A percentile compares a stretch with the other conserved stretches of the same genome.
These are phyloP conservation scores for Blakeslea trispora DNA, from an alignment of 371 early-diverging fungal genomes.

Conservation along the genomic window DNA sequence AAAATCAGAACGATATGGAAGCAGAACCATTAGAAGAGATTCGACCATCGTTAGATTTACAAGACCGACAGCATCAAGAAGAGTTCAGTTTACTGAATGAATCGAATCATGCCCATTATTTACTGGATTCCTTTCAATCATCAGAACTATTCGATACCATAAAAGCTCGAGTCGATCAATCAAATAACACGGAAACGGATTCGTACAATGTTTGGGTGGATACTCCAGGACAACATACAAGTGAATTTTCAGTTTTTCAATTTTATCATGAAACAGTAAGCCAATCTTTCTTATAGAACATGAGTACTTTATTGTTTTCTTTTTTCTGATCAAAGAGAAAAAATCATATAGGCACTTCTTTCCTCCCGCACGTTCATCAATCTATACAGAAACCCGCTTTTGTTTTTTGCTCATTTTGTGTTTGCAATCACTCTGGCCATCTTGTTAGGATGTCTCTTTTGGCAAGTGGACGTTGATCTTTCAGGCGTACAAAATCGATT, in stretches of 20 bases:
- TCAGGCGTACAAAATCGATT: slow-evolving; percentile 84
- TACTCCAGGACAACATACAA: slow-evolving; percentile 62
- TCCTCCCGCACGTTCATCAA: slow-evolving; percentile 53
- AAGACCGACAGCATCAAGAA: neutral
- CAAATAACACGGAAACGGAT: neutral
- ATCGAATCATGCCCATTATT: slow-evolving; percentile 42
- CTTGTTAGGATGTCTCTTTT: slow-evolving; percentile 77
- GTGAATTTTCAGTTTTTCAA: slow-evolving; percentile 62
- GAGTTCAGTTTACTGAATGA: slow-evolving; percentile 31
- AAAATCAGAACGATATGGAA: neutral
- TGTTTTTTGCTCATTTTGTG: slow-evolving; percentile 45
- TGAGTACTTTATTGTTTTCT: neutral
- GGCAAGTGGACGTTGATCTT: slow-evolving; percentile 76
- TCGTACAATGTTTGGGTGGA: slow-evolving; percentile 32
- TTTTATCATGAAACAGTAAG: slow-evolving; percentile 59
- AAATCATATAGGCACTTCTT: slow-evolving; percentile 25
- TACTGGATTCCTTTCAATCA: slow-evolving; percentile 37
- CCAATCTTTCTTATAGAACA: no score
- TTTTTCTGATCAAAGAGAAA: no score
- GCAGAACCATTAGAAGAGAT: slow-evolving; percentile 13
- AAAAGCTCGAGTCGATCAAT: slow-evolving; percentile 22
- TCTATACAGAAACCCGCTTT: slow-evolving; percentile 46
- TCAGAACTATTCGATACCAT: slow-evolving; percentile 22
- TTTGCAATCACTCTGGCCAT: slow-evolving; percentile 44
- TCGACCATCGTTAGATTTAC: slow-evolving; percentile 8